Conservation (phyloP, 495 filamentous ascomycete species). For the Aspergillus biplanus region DNA sequence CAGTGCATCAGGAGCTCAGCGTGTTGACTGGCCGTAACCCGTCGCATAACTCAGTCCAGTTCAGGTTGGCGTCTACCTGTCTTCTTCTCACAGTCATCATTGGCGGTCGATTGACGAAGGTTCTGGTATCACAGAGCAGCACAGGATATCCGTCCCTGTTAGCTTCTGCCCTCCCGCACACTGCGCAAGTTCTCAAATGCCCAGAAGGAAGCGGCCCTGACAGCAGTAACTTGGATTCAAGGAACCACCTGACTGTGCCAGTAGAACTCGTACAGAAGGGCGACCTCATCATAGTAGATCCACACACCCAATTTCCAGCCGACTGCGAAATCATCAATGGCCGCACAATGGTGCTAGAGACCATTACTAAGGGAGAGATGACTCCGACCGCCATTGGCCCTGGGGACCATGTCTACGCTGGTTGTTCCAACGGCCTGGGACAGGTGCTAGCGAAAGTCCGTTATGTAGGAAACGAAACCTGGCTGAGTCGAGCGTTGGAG, state of each 20-base stretch:
- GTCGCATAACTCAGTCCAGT: not conserved
- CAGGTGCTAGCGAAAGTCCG: not conserved
- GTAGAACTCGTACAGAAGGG: not conserved
- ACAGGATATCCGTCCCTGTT: not conserved
- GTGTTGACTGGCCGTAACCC: not conserved
- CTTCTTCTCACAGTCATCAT: not conserved
- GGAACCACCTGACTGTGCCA: not conserved
- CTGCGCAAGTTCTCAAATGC: not conserved
- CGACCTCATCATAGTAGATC: not conserved
- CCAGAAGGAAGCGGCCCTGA: not conserved
- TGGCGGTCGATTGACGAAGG: not conserved
- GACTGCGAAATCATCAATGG: not conserved
- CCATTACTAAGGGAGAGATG: not conserved
- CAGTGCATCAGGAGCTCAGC: not conserved
- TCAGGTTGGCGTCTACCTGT: not conserved
- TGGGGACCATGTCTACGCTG: not conserved
- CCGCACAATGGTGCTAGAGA: not conserved
- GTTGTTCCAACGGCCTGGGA: not conserved
- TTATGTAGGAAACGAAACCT: not conserved
- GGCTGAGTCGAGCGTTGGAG: not conserved
- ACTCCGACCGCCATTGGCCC: not conserved
- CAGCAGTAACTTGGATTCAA: not conserved
- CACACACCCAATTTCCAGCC: not conserved
- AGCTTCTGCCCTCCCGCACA: not conserved
- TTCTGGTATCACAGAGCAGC: not conserved